Base-by-base conservation (phyloP, 192 early-diverging fungal species). In the Coemansia sp. region DNA sequence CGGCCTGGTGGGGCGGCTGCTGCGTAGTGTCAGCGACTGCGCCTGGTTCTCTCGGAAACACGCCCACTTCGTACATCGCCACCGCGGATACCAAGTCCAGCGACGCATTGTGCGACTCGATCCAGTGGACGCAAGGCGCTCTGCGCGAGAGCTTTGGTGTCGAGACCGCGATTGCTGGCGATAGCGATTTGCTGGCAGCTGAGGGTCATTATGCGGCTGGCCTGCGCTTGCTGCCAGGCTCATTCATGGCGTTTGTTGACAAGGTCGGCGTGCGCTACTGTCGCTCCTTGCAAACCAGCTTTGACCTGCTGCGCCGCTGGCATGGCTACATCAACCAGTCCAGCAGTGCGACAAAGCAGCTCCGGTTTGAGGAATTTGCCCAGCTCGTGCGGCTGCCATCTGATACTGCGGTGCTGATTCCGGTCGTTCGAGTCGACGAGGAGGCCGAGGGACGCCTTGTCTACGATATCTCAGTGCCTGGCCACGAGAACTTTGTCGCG, bases 401-500 rank as follows among this genome's bases (percentile, higher is more conserved):
- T 8, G 59, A 60, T 20, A 66, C 63, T 12, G 60, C 77, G 37
- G 47, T 81, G n/a, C 54, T 72, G 37, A 37, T 81, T 11, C 70
- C 73, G 0, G 60, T 81, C 10, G 40, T 53, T 15, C 49, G 54
- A 8, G 60, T 82, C 1, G 39, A 41, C 0, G 38, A 32, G 2
- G 73, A 76, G 38, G 39, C 62, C 0, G 32, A 29, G 17, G 36
- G 22, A 2, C 71, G 60, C 39, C 49, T 73, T 19, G 84, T 85
- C n/a, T 85, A 82, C 41, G 84, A 85, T 43, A 67, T 85, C 27
- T 68, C 84, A 3, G 84, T 85, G 20, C 84, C 84, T 4, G 63
- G 22, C 37, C 76, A 68, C 42, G 84, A 85, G 31, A 85, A 78
- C 68, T 85, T 85, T 72, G 76, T 85, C n/a, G 84, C 84, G 2